These are phyloP conservation scores for Petrea volubilis DNA, from an alignment of 257 asterid species.

Conservation along the genomic window DNA sequence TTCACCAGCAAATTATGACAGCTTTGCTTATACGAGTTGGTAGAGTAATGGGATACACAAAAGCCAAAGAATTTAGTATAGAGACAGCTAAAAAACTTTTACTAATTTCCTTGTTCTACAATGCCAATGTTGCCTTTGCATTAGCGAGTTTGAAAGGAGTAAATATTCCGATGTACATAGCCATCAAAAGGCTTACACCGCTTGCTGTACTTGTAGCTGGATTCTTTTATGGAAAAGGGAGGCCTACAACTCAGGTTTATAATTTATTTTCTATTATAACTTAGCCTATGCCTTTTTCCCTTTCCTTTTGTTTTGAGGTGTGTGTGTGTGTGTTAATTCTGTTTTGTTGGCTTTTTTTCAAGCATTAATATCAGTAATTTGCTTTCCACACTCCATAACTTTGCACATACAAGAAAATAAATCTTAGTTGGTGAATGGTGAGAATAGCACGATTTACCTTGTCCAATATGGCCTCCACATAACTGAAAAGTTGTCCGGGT, in stretches of 20 bases:
- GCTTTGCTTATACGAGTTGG: slow-evolving; percentile 79
- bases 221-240: slow-evolving; percentile 82
- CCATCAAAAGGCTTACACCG: slow-evolving; percentile 97
- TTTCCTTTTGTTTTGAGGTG: background rate
- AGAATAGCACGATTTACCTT: too few species aligned
- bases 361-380: background rate
- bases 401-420: too few species aligned
- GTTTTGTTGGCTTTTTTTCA: background rate
- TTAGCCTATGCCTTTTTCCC: background rate
- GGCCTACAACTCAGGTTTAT: slow-evolving; percentile 83
- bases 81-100: slow-evolving; percentile 81
- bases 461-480: too few species aligned
- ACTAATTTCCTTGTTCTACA: slow-evolving; percentile 89
- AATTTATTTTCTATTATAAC: background rate
- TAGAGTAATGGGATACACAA: slow-evolving; percentile 77
- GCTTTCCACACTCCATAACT: too few species aligned
- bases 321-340: too few species aligned
- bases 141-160: slow-evolving; percentile 98
- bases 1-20: slow-evolving; percentile 86
- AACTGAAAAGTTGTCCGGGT: too few species aligned
- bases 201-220: slow-evolving; percentile 95
- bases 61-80: slow-evolving; percentile 61
- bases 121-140: slow-evolving; percentile 97
- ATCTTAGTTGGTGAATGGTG: too few species aligned
- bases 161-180: slow-evolving; percentile 98